Evolutionary conservation across 371 early-diverging fungal genomes (phyloP).

Genomic region (Nematocida ironsii): DNA sequence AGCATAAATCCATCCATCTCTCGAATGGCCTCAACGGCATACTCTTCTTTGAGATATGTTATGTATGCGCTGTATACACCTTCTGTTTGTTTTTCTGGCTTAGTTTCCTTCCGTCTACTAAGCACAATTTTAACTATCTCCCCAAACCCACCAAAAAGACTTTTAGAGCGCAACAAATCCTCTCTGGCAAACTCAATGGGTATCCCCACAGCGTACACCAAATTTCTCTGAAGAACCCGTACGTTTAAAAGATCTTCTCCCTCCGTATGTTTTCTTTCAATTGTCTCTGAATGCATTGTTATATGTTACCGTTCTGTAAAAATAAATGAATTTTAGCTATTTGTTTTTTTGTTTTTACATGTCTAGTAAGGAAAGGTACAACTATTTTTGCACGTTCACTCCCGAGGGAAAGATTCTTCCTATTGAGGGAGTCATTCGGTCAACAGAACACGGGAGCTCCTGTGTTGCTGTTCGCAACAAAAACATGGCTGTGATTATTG

Average conservation of each 20-base stretch:
- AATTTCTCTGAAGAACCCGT: slow-evolving; percentile 69
- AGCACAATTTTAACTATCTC: slow-evolving; percentile 70
- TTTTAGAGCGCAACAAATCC: slow-evolving; percentile 63
- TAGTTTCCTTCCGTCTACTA: slow-evolving; percentile 59
- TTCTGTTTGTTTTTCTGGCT: slow-evolving; percentile 4
- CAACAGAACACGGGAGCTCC: slow-evolving; percentile 66
- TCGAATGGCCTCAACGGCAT: slow-evolving; percentile 67
- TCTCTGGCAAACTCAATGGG: slow-evolving; percentile 69
- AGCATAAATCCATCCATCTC: slow-evolving; percentile 69
- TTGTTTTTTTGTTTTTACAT: slow-evolving; percentile 58
- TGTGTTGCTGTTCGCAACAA: slow-evolving; percentile 63
- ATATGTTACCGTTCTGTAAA: slow-evolving; percentile 39
- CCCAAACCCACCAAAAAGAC: slow-evolving; percentile 71
- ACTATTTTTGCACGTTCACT: slow-evolving; percentile 63
- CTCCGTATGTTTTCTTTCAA: slow-evolving; percentile 17
- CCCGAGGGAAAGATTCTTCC: slow-evolving; percentile 70
- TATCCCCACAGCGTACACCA: slow-evolving; percentile 70
- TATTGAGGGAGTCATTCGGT: slow-evolving; percentile 60
- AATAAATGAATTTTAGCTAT: slow-evolving; percentile 27
- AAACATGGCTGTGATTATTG: slow-evolving; percentile 62
- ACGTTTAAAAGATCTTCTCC: slow-evolving; percentile 58
- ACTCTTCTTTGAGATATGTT: slow-evolving; percentile 64
- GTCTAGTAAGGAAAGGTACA: slow-evolving; percentile 62
- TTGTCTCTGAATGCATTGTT: slow-evolving; percentile 33
- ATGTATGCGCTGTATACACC: slow-evolving; percentile 69